phyloP scores from a whole-genome alignment of 352 stramenopile species.

The Discostella stelligera region DNA sequence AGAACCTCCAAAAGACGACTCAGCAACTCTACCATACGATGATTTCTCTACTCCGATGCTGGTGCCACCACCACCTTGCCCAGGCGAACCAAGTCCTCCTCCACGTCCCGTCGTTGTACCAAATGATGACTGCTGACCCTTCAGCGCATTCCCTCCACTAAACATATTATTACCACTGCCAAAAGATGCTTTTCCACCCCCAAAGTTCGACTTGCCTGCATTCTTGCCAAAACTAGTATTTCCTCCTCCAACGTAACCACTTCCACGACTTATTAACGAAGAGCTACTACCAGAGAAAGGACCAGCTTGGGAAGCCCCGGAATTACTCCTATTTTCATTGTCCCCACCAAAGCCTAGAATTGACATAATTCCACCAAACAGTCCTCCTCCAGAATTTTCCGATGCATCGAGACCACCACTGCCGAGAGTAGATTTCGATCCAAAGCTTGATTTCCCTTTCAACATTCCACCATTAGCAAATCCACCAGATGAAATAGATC shows the following conservation, averaged over 20 bases:
- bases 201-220: background rate
- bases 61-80: background rate
- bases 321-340: background rate
- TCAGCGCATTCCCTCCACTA: background rate
- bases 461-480: background rate
- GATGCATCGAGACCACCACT: background rate
- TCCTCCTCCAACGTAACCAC: background rate
- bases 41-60: background rate
- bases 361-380: slow-evolving; percentile 17
- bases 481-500: background rate
- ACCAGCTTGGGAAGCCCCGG: background rate
- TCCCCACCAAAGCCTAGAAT: slow-evolving; percentile 5
- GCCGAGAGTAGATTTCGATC: background rate
- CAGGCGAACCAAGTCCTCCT: background rate
- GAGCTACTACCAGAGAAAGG: background rate
- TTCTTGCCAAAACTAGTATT: background rate
- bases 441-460: background rate
- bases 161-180: background rate
- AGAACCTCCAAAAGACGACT: background rate
- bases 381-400: background rate
- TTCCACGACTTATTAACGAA: background rate
- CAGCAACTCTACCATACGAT: background rate
- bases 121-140: background rate
- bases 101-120: background rate
- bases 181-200: background rate